These are phyloP conservation scores for Pholiota molesta DNA, from an alignment of 768 basidiomycete species.

Conservation along the genomic window DNA sequence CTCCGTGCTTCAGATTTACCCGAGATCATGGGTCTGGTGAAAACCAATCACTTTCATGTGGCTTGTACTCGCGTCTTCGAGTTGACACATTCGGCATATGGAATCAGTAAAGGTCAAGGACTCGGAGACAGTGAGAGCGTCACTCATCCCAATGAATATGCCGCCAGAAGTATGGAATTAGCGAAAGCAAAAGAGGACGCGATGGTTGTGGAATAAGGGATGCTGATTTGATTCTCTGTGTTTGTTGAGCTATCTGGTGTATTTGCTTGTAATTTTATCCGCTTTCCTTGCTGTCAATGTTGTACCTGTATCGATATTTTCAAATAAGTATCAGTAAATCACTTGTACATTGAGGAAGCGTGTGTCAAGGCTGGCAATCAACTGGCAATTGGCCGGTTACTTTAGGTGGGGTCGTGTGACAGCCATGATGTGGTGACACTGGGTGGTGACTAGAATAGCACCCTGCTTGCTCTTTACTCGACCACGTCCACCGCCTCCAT, in stretches of 20 bases:
- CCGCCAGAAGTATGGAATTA: conserved; percentile 72
- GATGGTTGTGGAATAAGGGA: conserved; percentile 42
- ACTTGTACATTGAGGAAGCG: too few relatives aligned
- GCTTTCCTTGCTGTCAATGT: conserved; percentile 1
- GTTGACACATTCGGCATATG: conserved; percentile 73
- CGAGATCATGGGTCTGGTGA: conserved; percentile 83
- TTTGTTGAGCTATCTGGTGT: not conserved
- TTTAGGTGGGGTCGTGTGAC: conserved; percentile 6
- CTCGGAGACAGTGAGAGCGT: conserved; percentile 85
- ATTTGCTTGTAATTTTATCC: conserved; percentile 3
- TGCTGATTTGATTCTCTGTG: not conserved
- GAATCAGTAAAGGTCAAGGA: conserved; percentile 89
- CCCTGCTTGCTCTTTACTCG: not conserved
- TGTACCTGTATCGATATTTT: not conserved
- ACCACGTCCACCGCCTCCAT: conserved; percentile 31
- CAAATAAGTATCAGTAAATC: conserved; percentile 5
- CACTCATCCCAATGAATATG: conserved; percentile 93
- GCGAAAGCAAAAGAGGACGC: conserved; percentile 43
- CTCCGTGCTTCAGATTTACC: conserved; percentile 70
- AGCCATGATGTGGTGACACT: conserved; percentile 6
- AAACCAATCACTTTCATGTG: conserved; percentile 85
- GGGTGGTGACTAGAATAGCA: conserved; percentile 6
- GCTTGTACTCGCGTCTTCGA: conserved; percentile 98
- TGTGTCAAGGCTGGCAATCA: too few relatives aligned
- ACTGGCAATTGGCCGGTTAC: too few relatives aligned